phyloP scores from a whole-genome alignment of 805 yeast species.

The Lipomyces lipofer region DNA sequence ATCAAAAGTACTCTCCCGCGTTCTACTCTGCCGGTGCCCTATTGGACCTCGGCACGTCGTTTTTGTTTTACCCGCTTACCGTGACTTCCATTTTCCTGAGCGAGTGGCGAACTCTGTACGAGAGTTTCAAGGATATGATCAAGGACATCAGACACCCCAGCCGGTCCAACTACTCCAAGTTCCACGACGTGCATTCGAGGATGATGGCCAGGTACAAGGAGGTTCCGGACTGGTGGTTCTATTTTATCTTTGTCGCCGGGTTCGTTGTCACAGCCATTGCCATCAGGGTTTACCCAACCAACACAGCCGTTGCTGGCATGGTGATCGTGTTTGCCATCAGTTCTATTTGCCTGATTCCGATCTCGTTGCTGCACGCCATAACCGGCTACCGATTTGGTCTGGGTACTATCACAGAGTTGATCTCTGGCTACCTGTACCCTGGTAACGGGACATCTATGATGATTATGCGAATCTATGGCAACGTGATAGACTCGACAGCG shows the following conservation, averaged over 20 bases:
- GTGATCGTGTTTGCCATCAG: conserved; percentile 49
- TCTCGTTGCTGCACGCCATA: conserved; percentile 60
- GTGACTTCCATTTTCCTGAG: conserved; percentile 49
- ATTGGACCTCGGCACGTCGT: conserved; percentile 53
- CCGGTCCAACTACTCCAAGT: conserved; percentile 28
- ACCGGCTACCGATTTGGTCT: conserved; percentile 62
- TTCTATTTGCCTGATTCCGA: conserved; percentile 53
- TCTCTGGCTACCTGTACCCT: conserved; percentile 64
- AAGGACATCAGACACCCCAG: neutral
- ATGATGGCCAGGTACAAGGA: conserved; percentile 58
- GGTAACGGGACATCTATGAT: conserved; percentile 64
- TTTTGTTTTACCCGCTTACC: conserved; percentile 54
- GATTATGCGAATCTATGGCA: conserved; percentile 60
- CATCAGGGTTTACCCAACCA: conserved; percentile 45
- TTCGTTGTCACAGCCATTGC: conserved; percentile 38
- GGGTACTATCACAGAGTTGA: conserved; percentile 61
- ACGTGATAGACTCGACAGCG: conserved; percentile 54
- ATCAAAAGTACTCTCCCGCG: conserved; percentile 61
- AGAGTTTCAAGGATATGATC: conserved; percentile 8
- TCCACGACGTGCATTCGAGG: neutral
- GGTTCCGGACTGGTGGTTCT: conserved; percentile 49
- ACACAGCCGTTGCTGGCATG: conserved; percentile 65
- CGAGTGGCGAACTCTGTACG: conserved; percentile 37
- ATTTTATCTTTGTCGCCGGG: conserved; percentile 46
- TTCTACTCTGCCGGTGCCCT: conserved; percentile 54